Base-by-base conservation (phyloP, 176 grass and related monocot genomes). In the Avena sativa region DNA sequence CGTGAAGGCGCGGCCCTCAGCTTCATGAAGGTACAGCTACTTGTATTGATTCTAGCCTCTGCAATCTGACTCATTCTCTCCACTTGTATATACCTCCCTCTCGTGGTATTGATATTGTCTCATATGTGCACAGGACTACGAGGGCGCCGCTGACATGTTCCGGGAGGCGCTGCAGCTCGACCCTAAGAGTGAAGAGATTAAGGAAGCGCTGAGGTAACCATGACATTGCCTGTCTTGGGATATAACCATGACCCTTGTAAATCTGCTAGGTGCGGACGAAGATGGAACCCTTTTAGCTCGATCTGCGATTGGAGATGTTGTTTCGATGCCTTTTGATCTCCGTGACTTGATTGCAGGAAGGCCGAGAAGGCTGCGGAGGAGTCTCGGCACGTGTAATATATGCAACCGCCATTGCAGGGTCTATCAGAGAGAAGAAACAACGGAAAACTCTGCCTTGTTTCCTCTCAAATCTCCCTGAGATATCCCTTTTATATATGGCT, bases 1-100 rank as follows among this genome's bases (percentile, higher is more conserved):
- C 66, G 66, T 20, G 34, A 70, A 70, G 66, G 66, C 32, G 66
- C 66, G 19, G 66, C 34, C 16, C 66, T 70, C 66, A 70, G 66
- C 14, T 70, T 40, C 66, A 40, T 70, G 66, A 70, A 70, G 66
- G 66, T 70, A 10, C 16, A 40, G 32, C 65, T 38, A 15, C 15
- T 38, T 68, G 6, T 38, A 68, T 38, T 3, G 32, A 68, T 68
- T 69, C 7, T 69, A 40, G 0, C 15, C 32, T 69, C 3, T 14
- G 40, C 40, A 69, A 30, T 69, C 66, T 3, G 16, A 38, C 66
- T 19, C 32, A 69, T 69, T 6, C 65, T 69, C 62, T 30, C 62
- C 67, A 2, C 20, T 48, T 8, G 71, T 49, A 25, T 49, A 73
- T 48, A 48, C 38, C 17, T 20, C 69, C n/a, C 43, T 48, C 43